Base-by-base conservation (phyloP, 2,329 filamentous ascomycete genomes). In the Xylogone sp. region DNA sequence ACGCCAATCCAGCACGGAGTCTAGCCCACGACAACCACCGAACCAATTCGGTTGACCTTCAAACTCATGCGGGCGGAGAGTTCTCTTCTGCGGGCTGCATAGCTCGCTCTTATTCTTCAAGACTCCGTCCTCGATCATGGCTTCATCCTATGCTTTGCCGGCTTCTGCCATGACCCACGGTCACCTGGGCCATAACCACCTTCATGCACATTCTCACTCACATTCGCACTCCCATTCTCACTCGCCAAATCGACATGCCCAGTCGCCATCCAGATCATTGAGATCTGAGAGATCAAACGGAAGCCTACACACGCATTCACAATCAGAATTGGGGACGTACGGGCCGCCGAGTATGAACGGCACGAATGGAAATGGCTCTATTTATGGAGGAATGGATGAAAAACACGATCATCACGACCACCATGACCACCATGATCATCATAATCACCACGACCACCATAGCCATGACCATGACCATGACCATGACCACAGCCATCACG, bases 191-290 rank as follows among this genome's bases (percentile, higher is more conserved):
- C n/a, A n/a, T n/a, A 58, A 56, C 43, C 64, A 67, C 48, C 52
- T 53, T 45, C 59, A 65, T 57, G 58, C 50, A 12, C 70, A 71
- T 53, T 59, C 64, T 12, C 69, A 71, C 50, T 60, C 64, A 21
- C 66, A 71, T 53, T 69, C 72, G 27, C 64, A 69, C 55, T 63
- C 62, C 3, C 69, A 73, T 49, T 49, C 53, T 16, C 66, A 67
- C 46, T 65, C 69, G 59, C 45, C 49, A 50, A 45, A 31, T 45
- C 42, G 34, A 53, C 45, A 27, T 59, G 59, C 45, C 43, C 59
- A 45, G 47, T 55, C 18, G 61, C 54, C 29, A 55, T 48, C 21
- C 49, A 58, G 56, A 27, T 21, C 53, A 31, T 50, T 61, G 53
- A 63, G 52, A 48, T 47, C 58, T 29, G 61, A 63, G 42, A 42